Evolutionary conservation across 2,329 filamentous ascomycete species (phyloP), one percentile per base, ranked within the genome.

Genomic region (Mollisia scopiformis): DNA sequence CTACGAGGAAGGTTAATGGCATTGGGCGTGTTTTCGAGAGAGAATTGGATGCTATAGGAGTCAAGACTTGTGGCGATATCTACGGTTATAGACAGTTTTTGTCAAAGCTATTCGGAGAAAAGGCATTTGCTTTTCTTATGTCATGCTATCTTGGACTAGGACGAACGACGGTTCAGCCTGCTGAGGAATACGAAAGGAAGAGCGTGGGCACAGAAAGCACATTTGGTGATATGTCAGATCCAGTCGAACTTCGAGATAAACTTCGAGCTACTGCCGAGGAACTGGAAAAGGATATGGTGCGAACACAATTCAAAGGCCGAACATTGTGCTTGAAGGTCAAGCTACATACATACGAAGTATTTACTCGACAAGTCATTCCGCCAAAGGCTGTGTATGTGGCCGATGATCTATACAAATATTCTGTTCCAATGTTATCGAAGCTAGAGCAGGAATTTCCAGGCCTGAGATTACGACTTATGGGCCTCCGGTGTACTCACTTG

Each of bases 141-240:
- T 85, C 88, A 62, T 93, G 90, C 69, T 90, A 96, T 68, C 83
- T 98, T 0, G 95, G 95, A 0, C 81, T 98, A 0, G 95, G 95
- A 0, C 83, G 93, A 31, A 98, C 94, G 0, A 86, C 84, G 43
- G 85, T 98, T 3, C 90, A 94, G 61, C 94, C 93, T 0, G 90
- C 91, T 0, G 93, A 96, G 69, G 92, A 94, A 59, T 92, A 93
- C 67, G 92, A 96, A 73, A 86, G 95, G 16, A 98, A 98, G 74
- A 96, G 92, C 66, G 90, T 98, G 1, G 94, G 95, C 19, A 97
- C 93, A 0, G 95, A 99, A 75, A 90, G 89, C 63, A 98, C 94
- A 0, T 99, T 99, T 69, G 80, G 84, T 39, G 93, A 97, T 52
- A 86, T 96, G 70, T 85, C 84, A 1, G 87, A 89, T 56, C 85